Percentiles rank a stretch among this genome's conserved stretches.
phyloP scores from a whole-genome alignment of 2,329 filamentous ascomycete genomes.

The Sporothrix variecibatus region DNA sequence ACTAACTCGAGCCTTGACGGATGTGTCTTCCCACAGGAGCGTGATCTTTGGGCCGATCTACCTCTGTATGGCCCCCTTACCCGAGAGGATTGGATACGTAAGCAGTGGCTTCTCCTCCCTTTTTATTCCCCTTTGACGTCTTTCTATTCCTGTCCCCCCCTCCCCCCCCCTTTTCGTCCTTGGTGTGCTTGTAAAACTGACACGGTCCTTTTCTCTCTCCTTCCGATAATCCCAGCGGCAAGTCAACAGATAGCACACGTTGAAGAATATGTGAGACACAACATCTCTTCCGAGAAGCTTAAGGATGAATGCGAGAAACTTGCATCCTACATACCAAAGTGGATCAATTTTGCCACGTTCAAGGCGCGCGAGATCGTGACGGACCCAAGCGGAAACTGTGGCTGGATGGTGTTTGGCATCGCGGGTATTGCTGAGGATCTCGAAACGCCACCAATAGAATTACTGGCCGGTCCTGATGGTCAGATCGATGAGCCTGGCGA shows the following conservation, averaged over 20 bases:
- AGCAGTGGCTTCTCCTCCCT: background rate
- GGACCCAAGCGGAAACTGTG: no score
- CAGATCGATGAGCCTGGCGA: background rate
- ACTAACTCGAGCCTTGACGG: background rate
- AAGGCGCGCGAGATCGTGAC: background rate
- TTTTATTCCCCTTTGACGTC: no score
- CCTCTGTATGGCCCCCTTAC: background rate
- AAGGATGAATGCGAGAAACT: background rate
- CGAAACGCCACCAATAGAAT: background rate
- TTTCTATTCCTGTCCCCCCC: no score
- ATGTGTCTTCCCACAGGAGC: background rate
- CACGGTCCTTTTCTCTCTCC: no score
- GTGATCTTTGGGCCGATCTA: background rate
- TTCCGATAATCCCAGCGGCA: no score
- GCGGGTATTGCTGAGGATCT: background rate
- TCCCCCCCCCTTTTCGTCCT: no score
- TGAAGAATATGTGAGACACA: no score
- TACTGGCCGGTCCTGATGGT: background rate
- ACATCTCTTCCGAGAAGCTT: background rate
- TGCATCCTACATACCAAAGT: background rate
- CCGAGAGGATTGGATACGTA: background rate
- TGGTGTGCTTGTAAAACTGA: no score
- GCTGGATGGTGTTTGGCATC: background rate
- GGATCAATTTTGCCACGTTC: background rate
- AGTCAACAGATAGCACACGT: no score